phyloP scores from a whole-genome alignment of 2,329 filamentous ascomycete species.

The Neopestalotiopsis sp. region DNA sequence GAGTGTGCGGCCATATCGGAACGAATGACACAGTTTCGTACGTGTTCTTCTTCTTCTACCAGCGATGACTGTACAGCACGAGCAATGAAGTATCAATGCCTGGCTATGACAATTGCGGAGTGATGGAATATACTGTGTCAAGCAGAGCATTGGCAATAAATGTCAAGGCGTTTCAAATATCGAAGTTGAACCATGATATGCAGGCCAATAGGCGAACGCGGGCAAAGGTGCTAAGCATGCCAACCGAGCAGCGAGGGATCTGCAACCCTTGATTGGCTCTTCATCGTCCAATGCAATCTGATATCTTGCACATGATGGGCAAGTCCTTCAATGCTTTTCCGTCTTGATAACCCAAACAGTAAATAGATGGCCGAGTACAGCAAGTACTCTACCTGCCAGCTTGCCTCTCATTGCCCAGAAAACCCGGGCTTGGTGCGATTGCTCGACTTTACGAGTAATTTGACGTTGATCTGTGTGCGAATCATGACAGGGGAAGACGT shows the following conservation, averaged over 20 bases:
- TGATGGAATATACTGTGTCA: neutral
- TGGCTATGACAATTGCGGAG: neutral
- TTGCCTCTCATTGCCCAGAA: neutral
- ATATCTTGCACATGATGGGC: constrained; percentile 3
- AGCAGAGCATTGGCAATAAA: neutral
- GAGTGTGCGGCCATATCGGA: neutral
- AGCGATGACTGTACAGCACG: neutral
- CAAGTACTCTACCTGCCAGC: neutral
- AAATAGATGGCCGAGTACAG: neutral
- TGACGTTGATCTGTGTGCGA: constrained; percentile 3
- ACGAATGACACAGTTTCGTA: neutral
- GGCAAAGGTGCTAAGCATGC: constrained; percentile 13
- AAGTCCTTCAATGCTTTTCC: neutral
- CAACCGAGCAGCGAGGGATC: constrained; percentile 2
- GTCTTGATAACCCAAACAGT: neutral
- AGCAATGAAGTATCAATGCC: neutral
- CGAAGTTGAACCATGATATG: neutral
- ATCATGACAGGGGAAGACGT: constrained; percentile 6
- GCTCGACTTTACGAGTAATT: constrained; percentile 2
- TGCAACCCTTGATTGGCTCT: constrained; percentile 5
- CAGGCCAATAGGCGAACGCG: constrained; percentile 8
- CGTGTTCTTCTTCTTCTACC: neutral
- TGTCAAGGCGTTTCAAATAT: neutral
- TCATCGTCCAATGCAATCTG: constrained; percentile 5
- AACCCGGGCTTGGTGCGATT: neutral